Percentiles rank a stretch among this genome's conserved stretches.
Evolutionary conservation across 202 grass and related monocot species (phyloP).

Genomic region (Setaria italica): DNA sequence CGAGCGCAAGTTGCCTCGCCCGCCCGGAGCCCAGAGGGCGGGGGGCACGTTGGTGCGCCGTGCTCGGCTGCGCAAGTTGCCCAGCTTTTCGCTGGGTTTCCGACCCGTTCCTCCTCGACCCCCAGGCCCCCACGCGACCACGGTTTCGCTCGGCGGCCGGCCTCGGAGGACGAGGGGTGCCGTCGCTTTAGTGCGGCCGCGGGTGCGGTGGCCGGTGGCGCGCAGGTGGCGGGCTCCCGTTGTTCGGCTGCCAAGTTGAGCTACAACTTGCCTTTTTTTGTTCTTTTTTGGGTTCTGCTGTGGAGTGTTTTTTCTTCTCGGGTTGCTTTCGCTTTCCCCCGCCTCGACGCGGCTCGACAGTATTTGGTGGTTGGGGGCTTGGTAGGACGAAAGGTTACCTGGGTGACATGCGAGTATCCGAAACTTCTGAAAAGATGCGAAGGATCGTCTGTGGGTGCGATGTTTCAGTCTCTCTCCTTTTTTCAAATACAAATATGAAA

Average conservation of each 20-base stretch:
- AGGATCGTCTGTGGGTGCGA: slow-evolving; percentile 13
- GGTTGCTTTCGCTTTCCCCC: slow-evolving; percentile 18
- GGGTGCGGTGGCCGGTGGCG: background rate
- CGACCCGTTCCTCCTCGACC: too few species aligned
- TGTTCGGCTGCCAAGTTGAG: slow-evolving; percentile 25
- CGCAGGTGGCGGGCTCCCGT: slow-evolving; percentile 32
- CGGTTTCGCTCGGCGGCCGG: slow-evolving; percentile 39
- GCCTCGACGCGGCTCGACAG: slow-evolving; percentile 27
- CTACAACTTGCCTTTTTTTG: slow-evolving; percentile 19
- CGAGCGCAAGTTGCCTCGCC: slow-evolving; percentile 11
- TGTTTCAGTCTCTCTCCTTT: background rate
- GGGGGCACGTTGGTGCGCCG: background rate
- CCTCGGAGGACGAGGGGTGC: background rate
- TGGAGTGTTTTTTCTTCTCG: slow-evolving; percentile 14
- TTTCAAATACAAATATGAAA: background rate
- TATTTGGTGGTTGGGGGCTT: slow-evolving; percentile 22
- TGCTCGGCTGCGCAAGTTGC: background rate
- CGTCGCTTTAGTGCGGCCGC: slow-evolving; percentile 37
- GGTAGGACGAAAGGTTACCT: slow-evolving; percentile 13
- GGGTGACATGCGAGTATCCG: background rate
- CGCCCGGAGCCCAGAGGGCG: background rate
- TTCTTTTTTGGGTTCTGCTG: background rate
- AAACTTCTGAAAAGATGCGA: slow-evolving; percentile 1
- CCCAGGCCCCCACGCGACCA: slow-evolving; percentile 4
- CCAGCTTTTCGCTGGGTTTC: background rate